Evolutionary conservation across 2,329 filamentous ascomycete species (phyloP).

Genomic region (Myriosclerotinia duriaeana): DNA sequence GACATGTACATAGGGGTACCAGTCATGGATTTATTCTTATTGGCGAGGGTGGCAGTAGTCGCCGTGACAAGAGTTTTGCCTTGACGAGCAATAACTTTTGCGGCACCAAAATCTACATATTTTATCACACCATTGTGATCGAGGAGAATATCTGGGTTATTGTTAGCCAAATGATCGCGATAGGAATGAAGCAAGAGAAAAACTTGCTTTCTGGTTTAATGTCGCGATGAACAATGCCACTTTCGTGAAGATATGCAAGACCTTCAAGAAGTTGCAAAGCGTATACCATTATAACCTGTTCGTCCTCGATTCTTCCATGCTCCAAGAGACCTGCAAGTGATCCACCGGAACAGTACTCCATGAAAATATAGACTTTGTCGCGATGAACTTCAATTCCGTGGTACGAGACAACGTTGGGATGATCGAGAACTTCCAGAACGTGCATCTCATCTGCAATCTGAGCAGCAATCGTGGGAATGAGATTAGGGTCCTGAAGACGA

Average conservation of each 20-base stretch:
- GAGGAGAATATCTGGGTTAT: slow-evolving; percentile 74
- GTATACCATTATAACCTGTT: slow-evolving; percentile 96
- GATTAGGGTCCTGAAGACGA: slow-evolving; percentile 89
- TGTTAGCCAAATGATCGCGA: not conserved
- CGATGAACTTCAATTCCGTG: slow-evolving; percentile 97
- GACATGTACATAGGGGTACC: slow-evolving; percentile 99
- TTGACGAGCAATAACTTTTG: slow-evolving; percentile 93
- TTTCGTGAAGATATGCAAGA: slow-evolving; percentile 87
- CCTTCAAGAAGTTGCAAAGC: slow-evolving; percentile 91
- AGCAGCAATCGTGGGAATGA: slow-evolving; percentile 89
- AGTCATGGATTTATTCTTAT: slow-evolving; percentile 86
- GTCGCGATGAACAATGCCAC: slow-evolving; percentile 89
- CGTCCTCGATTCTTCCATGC: slow-evolving; percentile 95
- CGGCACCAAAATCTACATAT: slow-evolving; percentile 97
- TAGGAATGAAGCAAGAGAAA: not conserved
- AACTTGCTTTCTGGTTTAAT: slow-evolving; percentile 93
- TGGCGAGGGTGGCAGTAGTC: slow-evolving; percentile 53
- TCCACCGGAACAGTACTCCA: slow-evolving; percentile 97
- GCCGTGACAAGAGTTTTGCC: slow-evolving; percentile 74
- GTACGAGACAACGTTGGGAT: slow-evolving; percentile 97
- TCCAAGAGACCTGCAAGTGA: slow-evolving; percentile 87
- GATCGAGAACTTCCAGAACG: slow-evolving; percentile 90
- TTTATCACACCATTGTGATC: slow-evolving; percentile 99
- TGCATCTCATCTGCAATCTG: slow-evolving; percentile 98
- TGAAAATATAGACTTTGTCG: slow-evolving; percentile 99